Base-by-base conservation (phyloP, 2,329 filamentous ascomycete genomes). In the Aspergillus piperis region DNA sequence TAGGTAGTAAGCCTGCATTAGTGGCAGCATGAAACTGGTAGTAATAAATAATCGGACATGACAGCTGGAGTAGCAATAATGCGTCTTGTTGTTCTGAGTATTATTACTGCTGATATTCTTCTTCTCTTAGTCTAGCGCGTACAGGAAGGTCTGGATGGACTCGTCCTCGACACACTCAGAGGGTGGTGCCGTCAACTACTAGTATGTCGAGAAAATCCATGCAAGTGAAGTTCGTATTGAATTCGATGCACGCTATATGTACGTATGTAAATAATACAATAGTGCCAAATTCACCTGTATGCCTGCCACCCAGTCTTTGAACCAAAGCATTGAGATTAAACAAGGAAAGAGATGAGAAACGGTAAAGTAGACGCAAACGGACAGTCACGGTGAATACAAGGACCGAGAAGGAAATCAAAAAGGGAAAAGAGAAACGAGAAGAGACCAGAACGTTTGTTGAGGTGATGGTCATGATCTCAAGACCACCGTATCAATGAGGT, bases 201-300 rank as follows among this genome's bases (percentile, higher is more conserved):
- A 17, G 4, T n/a, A 42, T n/a, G 5, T 19, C 6, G 3, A 42
- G 17, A n/a, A 13, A 23, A 6, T 8, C 41, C 17, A 44, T 11
- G 17, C 39, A 17, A 17, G 17, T 49, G 44, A 49, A n/a, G 21
- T 50, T 50, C 32, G 11, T 19, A 32, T 30, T 2, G 25, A 50
- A 27, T 32, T 50, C n/a, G 47, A 50, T 50, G 47, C 47, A 59
- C 41, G 39, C 41, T 44, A 44, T 61, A 57, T 64, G 51, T 30
- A 58, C 60, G 54, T 60, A 61, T 66, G 62, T 64, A 23, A 19
- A 52, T 54, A 44, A 56, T 51, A 44, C 52, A 59, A 32, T 49
- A 19, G 50, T 27, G 44, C 23, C 44, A 49, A 49, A 49, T 49
- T 50, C n/a, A 50, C 47, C 47, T 30, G 47, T 50, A 50, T 50